Conservation (phyloP, 1,139 yeast species). For the Candida sojae region DNA sequence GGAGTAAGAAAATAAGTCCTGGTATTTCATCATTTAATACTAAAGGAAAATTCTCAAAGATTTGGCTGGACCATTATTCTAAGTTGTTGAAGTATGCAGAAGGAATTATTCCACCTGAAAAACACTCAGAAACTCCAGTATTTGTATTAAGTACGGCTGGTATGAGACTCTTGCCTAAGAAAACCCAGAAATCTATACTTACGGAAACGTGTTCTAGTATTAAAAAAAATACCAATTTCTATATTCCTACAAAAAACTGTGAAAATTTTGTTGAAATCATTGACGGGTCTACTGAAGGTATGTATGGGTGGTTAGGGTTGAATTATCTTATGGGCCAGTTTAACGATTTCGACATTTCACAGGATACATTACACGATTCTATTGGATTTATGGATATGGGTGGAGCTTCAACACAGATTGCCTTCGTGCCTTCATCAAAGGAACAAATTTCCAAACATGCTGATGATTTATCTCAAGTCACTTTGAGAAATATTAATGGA, state of each 20-base stretch:
- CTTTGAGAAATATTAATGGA: conserved; percentile 61
- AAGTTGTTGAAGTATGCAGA: conserved; percentile 59
- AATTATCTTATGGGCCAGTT: conserved; percentile 66
- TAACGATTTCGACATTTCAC: conserved; percentile 38
- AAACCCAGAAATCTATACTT: conserved; percentile 48
- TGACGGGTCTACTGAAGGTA: conserved; percentile 80
- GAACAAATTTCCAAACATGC: conserved; percentile 56
- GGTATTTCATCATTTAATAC: conserved; percentile 62
- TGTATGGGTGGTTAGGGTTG: conserved; percentile 79
- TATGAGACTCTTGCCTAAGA: conserved; percentile 62
- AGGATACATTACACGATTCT: conserved; percentile 43
- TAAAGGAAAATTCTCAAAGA: conserved; percentile 36
- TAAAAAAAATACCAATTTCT: conserved; percentile 50
- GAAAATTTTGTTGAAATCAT: conserved; percentile 65
- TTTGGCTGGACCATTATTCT: conserved; percentile 64
- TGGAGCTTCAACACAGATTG: conserved; percentile 82
- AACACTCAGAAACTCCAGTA: conserved; percentile 62
- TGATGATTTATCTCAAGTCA: conserved; percentile 63
- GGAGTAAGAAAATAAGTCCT: conserved; percentile 66
- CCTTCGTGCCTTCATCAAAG: conserved; percentile 65
- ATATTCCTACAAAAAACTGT: conserved; percentile 45
- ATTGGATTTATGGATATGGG: conserved; percentile 91
- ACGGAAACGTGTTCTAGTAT: conserved; percentile 53
- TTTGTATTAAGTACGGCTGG: conserved; percentile 83
- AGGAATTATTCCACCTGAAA: conserved; percentile 54